Evolutionary conservation across 371 early-diverging fungal genomes (phyloP), one percentile per base, ranked within the genome.

Genomic region (Mucor indicus): DNA sequence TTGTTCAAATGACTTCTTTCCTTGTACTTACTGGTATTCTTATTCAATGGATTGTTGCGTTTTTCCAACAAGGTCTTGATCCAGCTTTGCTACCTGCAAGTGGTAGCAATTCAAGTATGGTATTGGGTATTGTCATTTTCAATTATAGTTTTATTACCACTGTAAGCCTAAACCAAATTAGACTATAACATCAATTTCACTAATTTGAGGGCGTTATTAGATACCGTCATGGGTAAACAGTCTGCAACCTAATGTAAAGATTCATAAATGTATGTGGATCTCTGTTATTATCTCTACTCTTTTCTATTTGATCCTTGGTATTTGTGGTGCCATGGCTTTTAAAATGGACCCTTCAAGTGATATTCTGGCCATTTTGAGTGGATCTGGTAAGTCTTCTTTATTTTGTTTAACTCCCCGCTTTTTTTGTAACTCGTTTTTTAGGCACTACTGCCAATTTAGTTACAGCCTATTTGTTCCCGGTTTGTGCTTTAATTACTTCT

Each of bases 401-500:
- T 36, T 35, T 21, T 38, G 22, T 29, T 12, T 40, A 21, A 10
- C 17, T 36, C 21, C 17, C 20, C 21, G 39, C n/a, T 27, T 20
- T 39, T 12, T 27, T 47, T 55, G 8, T 29, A 6, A 8, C 30
- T 29, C 30, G 29, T 30, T 15, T 27, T 29, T 16, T 47, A 63
- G 75, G 69, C 5, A 59, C 69, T 1, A 53, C 68, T 9, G 61
- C 80, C n/a, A 74, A 84, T 1, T 65, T 72, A 33, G 73, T 83
- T 17, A 77, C 83, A 2, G 77, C 80, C 6, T 88, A 86, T 53
- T 45, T 82, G 11, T 92, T 88, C 53, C 80, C 90, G 1, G 58
- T 89, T 27, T 80, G 79, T 8, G 85, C 84, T 23, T 78, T 92
- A 7, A 68, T 89, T 32, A 83, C 90, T 5, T 80, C 84, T 9